These are phyloP conservation scores for Globisporangium irregulare DNA, from an alignment of 352 stramenopile species.

Conservation along the genomic window DNA sequence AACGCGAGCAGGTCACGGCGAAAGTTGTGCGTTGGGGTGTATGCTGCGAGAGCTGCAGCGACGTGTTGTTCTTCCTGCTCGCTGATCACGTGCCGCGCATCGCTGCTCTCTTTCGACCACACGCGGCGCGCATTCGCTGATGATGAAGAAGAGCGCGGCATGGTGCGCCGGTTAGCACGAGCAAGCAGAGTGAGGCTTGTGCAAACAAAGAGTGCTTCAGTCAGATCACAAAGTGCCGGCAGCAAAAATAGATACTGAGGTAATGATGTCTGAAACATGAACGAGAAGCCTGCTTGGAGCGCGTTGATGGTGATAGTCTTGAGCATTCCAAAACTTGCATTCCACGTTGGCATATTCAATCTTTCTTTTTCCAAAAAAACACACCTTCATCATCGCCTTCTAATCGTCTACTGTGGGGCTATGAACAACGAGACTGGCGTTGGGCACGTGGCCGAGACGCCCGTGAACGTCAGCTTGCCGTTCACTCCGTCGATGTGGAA, in stretches of 20 bases:
- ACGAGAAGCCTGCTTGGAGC: neutral
- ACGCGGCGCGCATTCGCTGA: slow-evolving; percentile 16
- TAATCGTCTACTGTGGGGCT: slow-evolving; percentile 8
- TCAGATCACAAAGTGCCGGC: too few species aligned
- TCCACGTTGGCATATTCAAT: neutral
- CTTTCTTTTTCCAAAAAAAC: neutral
- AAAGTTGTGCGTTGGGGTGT: slow-evolving; percentile 35
- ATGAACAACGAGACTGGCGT: slow-evolving; percentile 42
- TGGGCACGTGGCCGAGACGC: slow-evolving; percentile 25
- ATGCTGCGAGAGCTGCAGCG: slow-evolving; percentile 20
- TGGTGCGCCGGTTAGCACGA: neutral
- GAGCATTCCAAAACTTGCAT: slow-evolving; percentile 1
- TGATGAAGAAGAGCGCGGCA: slow-evolving; percentile 8
- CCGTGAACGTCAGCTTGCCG: slow-evolving; percentile 33
- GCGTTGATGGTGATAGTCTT: neutral
- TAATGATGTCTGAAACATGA: neutral
- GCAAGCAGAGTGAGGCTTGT: too few species aligned
- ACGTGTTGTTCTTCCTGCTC: slow-evolving; percentile 17
- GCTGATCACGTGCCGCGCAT: slow-evolving; percentile 20
- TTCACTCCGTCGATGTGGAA: slow-evolving; percentile 35
- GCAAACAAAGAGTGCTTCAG: too few species aligned
- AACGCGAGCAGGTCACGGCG: slow-evolving; percentile 62
- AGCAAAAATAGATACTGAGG: neutral
- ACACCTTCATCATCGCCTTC: neutral
- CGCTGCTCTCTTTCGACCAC: slow-evolving; percentile 55